Evolutionary conservation across 2,329 filamentous ascomycete species (phyloP), one percentile per base, ranked within the genome.

Genomic region (Pyricularia sp.): DNA sequence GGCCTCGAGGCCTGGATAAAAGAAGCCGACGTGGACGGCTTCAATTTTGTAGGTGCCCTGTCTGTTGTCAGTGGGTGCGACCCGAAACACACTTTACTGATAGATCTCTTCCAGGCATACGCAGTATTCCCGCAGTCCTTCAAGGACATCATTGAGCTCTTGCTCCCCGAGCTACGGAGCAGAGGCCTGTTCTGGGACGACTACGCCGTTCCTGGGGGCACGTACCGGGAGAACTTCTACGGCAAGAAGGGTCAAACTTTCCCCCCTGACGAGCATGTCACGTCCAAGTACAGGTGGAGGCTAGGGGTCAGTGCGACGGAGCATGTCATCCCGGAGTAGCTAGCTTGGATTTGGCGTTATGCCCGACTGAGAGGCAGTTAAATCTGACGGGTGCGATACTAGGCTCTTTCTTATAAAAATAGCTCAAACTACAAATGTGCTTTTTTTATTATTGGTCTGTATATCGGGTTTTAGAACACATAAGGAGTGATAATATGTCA

Each of bases 21-120:
- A 6, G 89, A 91, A 75, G 89, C 88, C 0, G 90, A 91, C 72
- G 84, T 92, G 0, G 90, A 92, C 74, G 90, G 90, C 0, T 93
- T 93, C 78, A 93, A 93, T 74, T 84, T 92, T 75, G 88, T 74
- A 9, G 67, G 71, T 63, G 55, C 3, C 69, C 66, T 3, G 66
- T 69, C 36, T 11, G 4, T 6, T n/a, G n/a, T n/a, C n/a, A 58
- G 30, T n/a, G 17, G 12, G 23, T 58, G 55, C 55, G 17, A 58
- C 55, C 10, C 33, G 10, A 4, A 50, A 1, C 36, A 50, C 14
- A 20, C 17, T 2, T 50, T 50, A 20, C 36, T 50, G 17, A 50
- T 20, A 50, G 20, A 17, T 14, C 12, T 36, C n/a, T n/a, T n/a
- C 14, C 36, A 77, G 86, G 79, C 88, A 2, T 75, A 80, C 55